Percentiles rank a stretch among this genome's conserved stretches.
Conservation (phyloP, 257 asterid genomes). For the Solanum bukasovii region DNA sequence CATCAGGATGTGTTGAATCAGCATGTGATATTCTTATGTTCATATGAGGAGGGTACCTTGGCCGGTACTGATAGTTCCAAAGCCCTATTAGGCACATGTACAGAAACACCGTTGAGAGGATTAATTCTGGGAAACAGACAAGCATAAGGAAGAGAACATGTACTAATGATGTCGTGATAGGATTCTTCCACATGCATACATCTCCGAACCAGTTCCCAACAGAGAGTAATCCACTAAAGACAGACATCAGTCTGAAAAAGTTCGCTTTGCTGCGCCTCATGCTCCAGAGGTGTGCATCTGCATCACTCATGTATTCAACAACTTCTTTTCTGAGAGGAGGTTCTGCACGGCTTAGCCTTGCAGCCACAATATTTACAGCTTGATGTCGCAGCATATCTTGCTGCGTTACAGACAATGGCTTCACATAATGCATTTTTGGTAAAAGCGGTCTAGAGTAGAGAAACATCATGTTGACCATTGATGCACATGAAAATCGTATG, state of each 20-base stretch:
- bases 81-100: conserved; percentile 73
- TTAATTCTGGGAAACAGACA: conserved; percentile 57
- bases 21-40: conserved; percentile 64
- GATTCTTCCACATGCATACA: conserved; percentile 71
- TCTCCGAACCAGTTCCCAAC: conserved; percentile 69
- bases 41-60: conserved; percentile 89
- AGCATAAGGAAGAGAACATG: conserved; percentile 73
- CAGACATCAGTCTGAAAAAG: conserved; percentile 60
- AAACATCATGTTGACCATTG: conserved; percentile 52
- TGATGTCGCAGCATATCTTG: conserved; percentile 69
- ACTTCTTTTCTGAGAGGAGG: conserved; percentile 85
- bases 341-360: conserved; percentile 68
- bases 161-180: conserved; percentile 59
- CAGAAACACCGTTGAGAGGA: conserved; percentile 58
- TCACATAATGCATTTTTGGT: conserved; percentile 86
- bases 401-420: conserved; percentile 52
- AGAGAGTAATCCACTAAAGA: conserved; percentile 42
- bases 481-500: conserved; percentile 68
- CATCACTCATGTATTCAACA: conserved; percentile 68
- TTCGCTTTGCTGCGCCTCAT: conserved; percentile 92
- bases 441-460: conserved; percentile 58
- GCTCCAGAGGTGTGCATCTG: conserved; percentile 89
- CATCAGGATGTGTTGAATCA: conserved; percentile 62
- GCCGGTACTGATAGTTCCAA: conserved; percentile 68
- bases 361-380: conserved; percentile 71